Base-by-base conservation (phyloP, 2,329 filamentous ascomycete genomes). In the Alternaria conjuncta region DNA sequence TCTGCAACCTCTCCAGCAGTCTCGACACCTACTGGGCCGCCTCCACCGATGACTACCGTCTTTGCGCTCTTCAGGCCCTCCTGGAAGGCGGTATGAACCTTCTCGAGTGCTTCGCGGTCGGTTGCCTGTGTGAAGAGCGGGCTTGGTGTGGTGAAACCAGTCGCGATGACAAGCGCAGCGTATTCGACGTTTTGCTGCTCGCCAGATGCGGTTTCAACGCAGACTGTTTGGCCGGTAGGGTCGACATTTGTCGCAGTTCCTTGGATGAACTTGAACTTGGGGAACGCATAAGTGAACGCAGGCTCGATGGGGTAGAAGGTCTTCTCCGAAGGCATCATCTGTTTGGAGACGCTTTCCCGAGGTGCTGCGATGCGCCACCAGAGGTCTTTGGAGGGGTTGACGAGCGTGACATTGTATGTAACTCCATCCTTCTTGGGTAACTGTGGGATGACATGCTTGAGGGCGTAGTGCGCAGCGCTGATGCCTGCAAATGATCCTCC, bases 291-390 rank as follows among this genome's bases (percentile, higher is more conserved):
- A 32, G 83, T 74, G 72, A 89, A 88, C 12, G 78, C 81, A 10
- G 83, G 80, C 44, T 80, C 78, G 71, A 88, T 86, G 1, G 85
- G 82, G 55, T 85, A 76, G 61, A 88, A 83, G 46, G 82, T 81
- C 67, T 87, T 83, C 30, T 83, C 80, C 13, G 82, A 69, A 3
- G 80, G 81, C 66, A 88, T 83, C 54, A 85, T 77, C 11, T 82
- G 74, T 18, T 84, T 82, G 36, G 84, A 85, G n/a, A 84, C 83
- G 44, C 86, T 71, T 25, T 84, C 83, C 21, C 88, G 82, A 0
- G 87, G 87, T 3, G 84, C 83, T 3, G 83, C 86, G 46, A 86
- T 79, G 57, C 84, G 83, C 78, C 82, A 88, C 79, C 80, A 89
- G 77, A 87, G 85, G 44, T 84, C 81, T 15, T 82, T 82, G 8